Conservation (phyloP, 2,329 filamentous ascomycete genomes). For the Aureobasidium musti region DNA sequence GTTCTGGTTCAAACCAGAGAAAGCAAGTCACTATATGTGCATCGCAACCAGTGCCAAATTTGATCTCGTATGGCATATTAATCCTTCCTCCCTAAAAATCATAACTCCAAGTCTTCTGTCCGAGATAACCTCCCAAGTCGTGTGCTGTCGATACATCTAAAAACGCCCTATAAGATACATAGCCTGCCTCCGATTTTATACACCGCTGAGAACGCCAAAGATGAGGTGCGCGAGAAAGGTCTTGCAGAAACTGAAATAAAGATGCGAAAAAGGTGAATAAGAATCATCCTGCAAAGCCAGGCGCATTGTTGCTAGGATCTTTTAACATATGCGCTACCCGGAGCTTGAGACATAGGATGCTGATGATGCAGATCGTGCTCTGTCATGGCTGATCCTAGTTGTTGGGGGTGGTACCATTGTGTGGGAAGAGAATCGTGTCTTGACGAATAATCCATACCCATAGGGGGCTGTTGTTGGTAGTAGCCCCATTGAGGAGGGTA, state of each 20-base stretch:
- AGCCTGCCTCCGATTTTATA: slow-evolving; percentile 8
- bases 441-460: slow-evolving; percentile 21
- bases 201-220: slow-evolving; percentile 8
- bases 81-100: background rate
- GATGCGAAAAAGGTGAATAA: background rate
- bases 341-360: slow-evolving; percentile 27
- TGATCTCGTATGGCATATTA: background rate
- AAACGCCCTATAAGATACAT: slow-evolving; percentile 9
- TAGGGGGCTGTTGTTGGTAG: slow-evolving; percentile 23
- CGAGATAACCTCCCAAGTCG: background rate
- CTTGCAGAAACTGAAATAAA: background rate
- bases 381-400: slow-evolving; percentile 10
- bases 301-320: slow-evolving; percentile 11
- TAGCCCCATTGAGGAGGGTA: slow-evolving; percentile 27
- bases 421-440: slow-evolving; percentile 25
- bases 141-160: slow-evolving; percentile 23
- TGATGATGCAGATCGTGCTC: slow-evolving; percentile 27
- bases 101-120: slow-evolving; percentile 3
- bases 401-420: slow-evolving; percentile 28
- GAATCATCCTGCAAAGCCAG: background rate
- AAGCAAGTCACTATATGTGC: slow-evolving; percentile 14
- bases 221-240: background rate
- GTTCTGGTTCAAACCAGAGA: background rate
- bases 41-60: background rate
- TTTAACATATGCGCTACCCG: slow-evolving; percentile 21